Evolutionary conservation across 257 asterid genomes (phyloP).

Genomic region (Nicotiana paniculata): DNA sequence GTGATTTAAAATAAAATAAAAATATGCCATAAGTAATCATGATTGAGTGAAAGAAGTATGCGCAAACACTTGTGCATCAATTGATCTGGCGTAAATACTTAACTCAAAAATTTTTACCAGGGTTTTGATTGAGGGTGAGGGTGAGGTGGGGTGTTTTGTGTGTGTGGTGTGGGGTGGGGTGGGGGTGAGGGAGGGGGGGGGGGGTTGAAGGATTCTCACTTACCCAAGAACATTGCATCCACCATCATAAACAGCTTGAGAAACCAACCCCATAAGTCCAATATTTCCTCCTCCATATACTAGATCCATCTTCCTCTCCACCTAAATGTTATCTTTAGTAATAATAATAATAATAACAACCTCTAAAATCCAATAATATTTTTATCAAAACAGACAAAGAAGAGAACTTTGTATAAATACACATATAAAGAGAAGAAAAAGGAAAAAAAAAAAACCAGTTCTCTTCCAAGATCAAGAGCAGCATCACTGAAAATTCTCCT

Average conservation of each 20-base stretch:
- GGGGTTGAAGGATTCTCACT: background rate
- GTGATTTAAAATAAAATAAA: too few species aligned
- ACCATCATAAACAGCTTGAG: slow-evolving; percentile 49
- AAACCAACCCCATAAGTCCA: slow-evolving; percentile 72
- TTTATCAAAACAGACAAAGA: background rate
- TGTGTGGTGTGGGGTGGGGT: too few species aligned
- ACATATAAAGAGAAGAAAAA: background rate
- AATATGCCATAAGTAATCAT: too few species aligned
- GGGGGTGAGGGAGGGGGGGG: background rate
- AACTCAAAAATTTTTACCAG: too few species aligned
- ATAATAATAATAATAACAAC: background rate
- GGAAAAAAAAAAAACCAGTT: slow-evolving; percentile 32
- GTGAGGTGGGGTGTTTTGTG: too few species aligned
- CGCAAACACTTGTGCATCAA: too few species aligned
- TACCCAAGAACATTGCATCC: slow-evolving; percentile 67
- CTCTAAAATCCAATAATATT: background rate
- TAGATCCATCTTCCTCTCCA: slow-evolving; percentile 48
- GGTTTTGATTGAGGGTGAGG: too few species aligned
- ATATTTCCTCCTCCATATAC: slow-evolving; percentile 65
- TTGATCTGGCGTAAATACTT: too few species aligned
- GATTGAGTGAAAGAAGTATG: too few species aligned
- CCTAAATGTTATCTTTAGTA: slow-evolving; percentile 20
- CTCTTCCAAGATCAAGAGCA: slow-evolving; percentile 58
- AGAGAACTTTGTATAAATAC: too few species aligned
- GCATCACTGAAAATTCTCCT: slow-evolving; percentile 57